phyloP scores from a whole-genome alignment of 768 basidiomycete species.

The Russula brevipes region DNA sequence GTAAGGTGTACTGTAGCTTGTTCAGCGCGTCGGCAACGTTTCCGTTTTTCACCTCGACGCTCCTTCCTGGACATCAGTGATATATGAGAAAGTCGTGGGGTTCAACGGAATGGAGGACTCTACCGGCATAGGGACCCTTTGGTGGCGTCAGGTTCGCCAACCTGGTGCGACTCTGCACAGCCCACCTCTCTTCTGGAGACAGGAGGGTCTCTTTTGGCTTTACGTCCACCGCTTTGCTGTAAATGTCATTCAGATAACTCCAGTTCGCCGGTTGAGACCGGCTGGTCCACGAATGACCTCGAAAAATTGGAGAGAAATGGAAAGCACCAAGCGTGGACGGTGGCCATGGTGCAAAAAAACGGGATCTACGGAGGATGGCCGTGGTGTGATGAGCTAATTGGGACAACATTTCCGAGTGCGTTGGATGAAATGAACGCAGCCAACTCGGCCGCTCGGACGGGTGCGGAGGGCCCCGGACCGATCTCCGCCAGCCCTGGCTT shows the following conservation, averaged over 20 bases:
- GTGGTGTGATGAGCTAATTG: neutral
- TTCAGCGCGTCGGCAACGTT: constrained; percentile 46
- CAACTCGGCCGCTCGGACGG: no score
- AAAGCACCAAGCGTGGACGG: neutral
- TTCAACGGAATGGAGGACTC: neutral
- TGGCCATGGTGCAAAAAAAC: neutral
- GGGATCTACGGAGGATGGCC: neutral
- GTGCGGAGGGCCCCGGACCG: constrained; percentile 2
- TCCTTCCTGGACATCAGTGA: constrained; percentile 48
- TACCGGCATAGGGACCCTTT: constrained; percentile 22
- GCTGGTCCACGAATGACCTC: neutral
- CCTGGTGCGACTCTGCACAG: constrained; percentile 12
- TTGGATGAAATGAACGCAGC: neutral
- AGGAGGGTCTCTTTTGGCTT: neutral
- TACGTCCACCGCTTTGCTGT: neutral
- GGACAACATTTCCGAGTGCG: constrained; percentile 12
- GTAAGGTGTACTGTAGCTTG: constrained; percentile 47
- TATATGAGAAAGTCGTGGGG: constrained; percentile 9
- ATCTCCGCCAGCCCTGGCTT: neutral
- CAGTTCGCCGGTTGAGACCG: constrained; percentile 11
- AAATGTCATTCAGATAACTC: constrained; percentile 15
- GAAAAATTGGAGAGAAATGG: neutral
- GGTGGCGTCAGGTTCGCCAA: neutral
- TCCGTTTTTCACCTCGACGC: constrained; percentile 42
- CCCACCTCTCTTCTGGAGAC: constrained; percentile 13